These are phyloP conservation scores for Berberis thunbergii DNA, from an alignment of 164 flowering plant species.

Conservation along the genomic window DNA sequence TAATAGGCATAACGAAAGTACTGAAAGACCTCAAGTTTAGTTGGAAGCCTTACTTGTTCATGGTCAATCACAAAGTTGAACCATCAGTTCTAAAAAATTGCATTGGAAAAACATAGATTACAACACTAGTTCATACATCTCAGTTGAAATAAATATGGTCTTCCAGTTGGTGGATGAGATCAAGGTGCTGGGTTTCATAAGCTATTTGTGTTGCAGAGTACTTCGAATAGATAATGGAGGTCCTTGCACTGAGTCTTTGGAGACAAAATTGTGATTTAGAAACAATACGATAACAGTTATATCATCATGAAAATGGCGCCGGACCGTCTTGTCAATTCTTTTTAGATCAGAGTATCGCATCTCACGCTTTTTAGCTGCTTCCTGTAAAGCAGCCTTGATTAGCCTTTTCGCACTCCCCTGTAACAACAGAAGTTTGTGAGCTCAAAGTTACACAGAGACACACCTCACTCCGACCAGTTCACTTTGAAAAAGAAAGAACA, in stretches of 20 bases:
- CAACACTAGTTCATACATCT: too few species aligned
- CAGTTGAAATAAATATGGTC: too few species aligned
- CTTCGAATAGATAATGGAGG: slow-evolving; percentile 50
- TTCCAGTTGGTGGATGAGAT: too few species aligned
- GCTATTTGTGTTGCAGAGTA: slow-evolving; percentile 38
- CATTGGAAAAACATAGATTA: too few species aligned
- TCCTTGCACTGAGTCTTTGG: slow-evolving; percentile 31
- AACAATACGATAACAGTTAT: slow-evolving; percentile 66
- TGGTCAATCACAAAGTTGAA: too few species aligned
- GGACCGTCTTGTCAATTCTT: slow-evolving; percentile 58
- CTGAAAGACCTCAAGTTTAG: too few species aligned
- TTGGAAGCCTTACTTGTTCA: too few species aligned
- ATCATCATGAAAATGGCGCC: slow-evolving; percentile 82
- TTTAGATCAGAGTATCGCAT: slow-evolving; percentile 62
- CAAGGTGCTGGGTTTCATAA: background rate
- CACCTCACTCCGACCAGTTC: too few species aligned
- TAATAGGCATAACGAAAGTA: too few species aligned
- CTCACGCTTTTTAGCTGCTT: slow-evolving; percentile 77
- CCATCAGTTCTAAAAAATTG: too few species aligned
- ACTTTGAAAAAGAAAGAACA: too few species aligned
- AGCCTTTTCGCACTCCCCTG: slow-evolving; percentile 73
- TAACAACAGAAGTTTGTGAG: background rate
- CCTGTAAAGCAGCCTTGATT: slow-evolving; percentile 67
- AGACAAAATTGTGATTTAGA: slow-evolving; percentile 49
- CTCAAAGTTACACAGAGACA: too few species aligned